Conservation (phyloP, 768 basidiomycete genomes). For the Candolleomyces eurysporus region DNA sequence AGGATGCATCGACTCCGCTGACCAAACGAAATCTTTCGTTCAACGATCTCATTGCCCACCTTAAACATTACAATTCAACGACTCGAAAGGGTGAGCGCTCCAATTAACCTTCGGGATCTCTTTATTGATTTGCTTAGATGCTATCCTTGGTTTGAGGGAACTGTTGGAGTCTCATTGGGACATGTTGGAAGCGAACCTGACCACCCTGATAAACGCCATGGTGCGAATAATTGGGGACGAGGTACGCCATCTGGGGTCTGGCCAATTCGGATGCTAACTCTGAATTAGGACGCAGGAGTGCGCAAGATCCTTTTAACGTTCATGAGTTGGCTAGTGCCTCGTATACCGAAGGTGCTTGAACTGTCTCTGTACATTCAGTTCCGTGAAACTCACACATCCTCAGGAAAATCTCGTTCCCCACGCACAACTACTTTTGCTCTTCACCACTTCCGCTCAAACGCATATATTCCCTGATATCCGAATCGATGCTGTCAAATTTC, state of each 20-base stretch:
- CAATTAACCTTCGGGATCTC: background rate
- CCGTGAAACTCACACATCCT: background rate
- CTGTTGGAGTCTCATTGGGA: constrained; percentile 62
- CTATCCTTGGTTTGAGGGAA: constrained; percentile 69
- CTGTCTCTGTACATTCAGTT: background rate
- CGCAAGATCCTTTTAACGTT: constrained; percentile 71
- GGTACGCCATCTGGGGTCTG: constrained; percentile 36
- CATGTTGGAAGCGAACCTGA: constrained; percentile 50
- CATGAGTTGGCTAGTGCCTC: constrained; percentile 69
- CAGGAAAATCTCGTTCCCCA: constrained; percentile 77
- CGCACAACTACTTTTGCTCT: constrained; percentile 72
- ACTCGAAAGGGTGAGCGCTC: constrained; percentile 63
- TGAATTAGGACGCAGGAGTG: constrained; percentile 69
- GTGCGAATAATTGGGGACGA: constrained; percentile 81
- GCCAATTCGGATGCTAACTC: constrained; percentile 10
- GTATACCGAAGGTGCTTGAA: constrained; percentile 50
- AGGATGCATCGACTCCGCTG: constrained; percentile 55
- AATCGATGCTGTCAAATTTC: constrained; percentile 80
- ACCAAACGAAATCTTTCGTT: constrained; percentile 78
- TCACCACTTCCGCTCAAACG: constrained; percentile 86
- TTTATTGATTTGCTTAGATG: constrained; percentile 45
- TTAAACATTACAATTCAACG: constrained; percentile 82
- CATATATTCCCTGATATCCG: constrained; percentile 96
- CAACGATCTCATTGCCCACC: constrained; percentile 69
- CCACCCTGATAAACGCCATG: constrained; percentile 55